Base-by-base conservation (phyloP, 768 basidiomycete species). In the Tremella fuciformis region DNA sequence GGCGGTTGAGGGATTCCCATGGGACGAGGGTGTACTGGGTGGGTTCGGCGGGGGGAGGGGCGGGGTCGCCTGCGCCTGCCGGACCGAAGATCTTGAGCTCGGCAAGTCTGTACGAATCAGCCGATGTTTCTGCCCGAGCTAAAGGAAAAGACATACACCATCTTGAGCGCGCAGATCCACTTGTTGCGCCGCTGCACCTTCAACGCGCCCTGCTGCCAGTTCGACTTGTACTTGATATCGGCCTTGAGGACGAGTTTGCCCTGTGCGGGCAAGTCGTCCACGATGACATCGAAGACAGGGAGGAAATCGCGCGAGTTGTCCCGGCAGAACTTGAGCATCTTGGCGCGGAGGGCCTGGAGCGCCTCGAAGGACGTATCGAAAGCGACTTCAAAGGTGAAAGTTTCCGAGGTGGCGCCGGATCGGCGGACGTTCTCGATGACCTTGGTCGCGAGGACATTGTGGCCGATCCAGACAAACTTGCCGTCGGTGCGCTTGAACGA, bases 221-320 rank as follows among this genome's bases (percentile, higher is more conserved):
- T 92, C 65, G 85, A 85, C 80, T 89, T 91, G 80, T 89, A 92
- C 78, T 86, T 89, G 79, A 93, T 92, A 71, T 88, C 85, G 41
- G 86, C 87, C 57, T 82, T 82, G 19, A 91, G 80, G 0, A 82
- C 82, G 82, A 92, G 83, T 76, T 86, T 89, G 58, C 81, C 81
- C 72, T 93, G 91, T 6, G 83, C 87, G 19, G 88, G 86, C 67
- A 90, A 86, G 60, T 75, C 72, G 73, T 90, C 89, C 84, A 74
- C 58, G 49, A 62, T 64, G 37, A 75, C 67, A 73, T 92, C 90
- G 71, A 92, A 90, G 2, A 80, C 76, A 0, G 87, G 84, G 37
- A 84, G 81, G 77, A 83, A 93, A 71, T 93, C 89, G 37, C 91
- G 82, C 53, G 84, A 79, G 66, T 91, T 85, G 4, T 76, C 64